Evolutionary conservation across 208 protist species (phyloP).

Genomic region (Leishmania tropica): DNA sequence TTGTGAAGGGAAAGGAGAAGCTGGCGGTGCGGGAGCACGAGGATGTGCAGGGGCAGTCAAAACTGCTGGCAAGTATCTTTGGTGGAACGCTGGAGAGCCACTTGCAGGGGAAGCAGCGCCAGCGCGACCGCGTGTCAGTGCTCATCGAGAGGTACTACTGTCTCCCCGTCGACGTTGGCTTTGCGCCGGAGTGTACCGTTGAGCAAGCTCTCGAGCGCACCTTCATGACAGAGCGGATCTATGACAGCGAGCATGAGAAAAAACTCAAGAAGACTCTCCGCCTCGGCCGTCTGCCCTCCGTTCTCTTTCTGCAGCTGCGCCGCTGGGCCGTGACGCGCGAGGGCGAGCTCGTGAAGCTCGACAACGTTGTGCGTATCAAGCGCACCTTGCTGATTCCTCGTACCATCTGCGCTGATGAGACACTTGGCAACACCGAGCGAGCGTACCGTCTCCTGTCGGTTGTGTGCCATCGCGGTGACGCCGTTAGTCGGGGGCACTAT

Average conservation of each 20-base stretch:
- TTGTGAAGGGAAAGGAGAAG: constrained; percentile 62
- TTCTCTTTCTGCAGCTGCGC: constrained; percentile 78
- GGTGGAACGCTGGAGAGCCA: constrained; percentile 76
- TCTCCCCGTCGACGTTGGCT: constrained; percentile 67
- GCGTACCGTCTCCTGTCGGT: constrained; percentile 71
- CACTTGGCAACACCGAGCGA: constrained; percentile 42
- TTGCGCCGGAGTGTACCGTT: constrained; percentile 63
- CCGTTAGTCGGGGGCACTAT: constrained; percentile 71
- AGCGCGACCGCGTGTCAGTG: constrained; percentile 59
- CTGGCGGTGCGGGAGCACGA: constrained; percentile 56
- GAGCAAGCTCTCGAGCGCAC: constrained; percentile 70
- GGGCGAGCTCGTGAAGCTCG: constrained; percentile 83
- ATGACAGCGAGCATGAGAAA: constrained; percentile 56
- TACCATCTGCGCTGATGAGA: constrained; percentile 51
- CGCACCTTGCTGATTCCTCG: constrained; percentile 60
- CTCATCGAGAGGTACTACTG: constrained; percentile 70
- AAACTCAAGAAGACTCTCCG: constrained; percentile 69
- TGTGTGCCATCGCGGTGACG: constrained; percentile 66
- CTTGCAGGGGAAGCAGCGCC: constrained; percentile 61
- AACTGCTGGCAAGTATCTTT: constrained; percentile 58
- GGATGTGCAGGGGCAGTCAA: constrained; percentile 48
- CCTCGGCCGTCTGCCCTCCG: constrained; percentile 47
- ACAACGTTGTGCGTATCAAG: constrained; percentile 69
- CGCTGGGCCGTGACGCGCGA: constrained; percentile 87
- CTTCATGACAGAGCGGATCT: constrained; percentile 59